Evolutionary conservation across 352 stramenopile genomes (phyloP), one percentile per base, ranked within the genome.

Genomic region (Phytopythium aichiense): DNA sequence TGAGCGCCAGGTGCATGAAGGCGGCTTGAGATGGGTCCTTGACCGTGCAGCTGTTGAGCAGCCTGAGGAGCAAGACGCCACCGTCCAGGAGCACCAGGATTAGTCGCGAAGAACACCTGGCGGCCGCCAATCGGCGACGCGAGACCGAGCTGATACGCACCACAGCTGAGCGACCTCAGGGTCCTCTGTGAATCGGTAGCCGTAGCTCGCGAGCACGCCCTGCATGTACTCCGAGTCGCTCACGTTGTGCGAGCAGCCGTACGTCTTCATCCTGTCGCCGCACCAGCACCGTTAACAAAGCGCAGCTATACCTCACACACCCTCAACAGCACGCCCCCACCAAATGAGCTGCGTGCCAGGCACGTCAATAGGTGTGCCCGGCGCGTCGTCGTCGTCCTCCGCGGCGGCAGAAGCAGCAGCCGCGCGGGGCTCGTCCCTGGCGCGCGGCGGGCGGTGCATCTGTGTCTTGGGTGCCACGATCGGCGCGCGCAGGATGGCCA

Each of bases 141-240:
- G 30, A 52, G 12, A 2, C 20, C 20, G 18, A 53, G 48, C 28
- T 11, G 18, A 28, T 23, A 51, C 60, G 40, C 56, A 76, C 88
- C 88, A 97, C 53, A 96, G 71, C 61, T 97, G 86, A 18, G 90
- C 90, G 18, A 80, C 72, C 42, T 94, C 75, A 9, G 80, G 61
- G 46, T 87, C 74, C 30, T 93, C 74, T 23, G 84, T 87, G 69
- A 97, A 89, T 5, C 69, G 77, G 65, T 97, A 98, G 48, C 92
- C 92, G 72, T 97, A 97, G 70, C 82, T 91, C 46, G 78, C 72
- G 31, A 98, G 71, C 60, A 96, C 72, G 48, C 92, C 92, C 60
- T 91, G 77, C 92, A 98, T 98, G 74, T 98, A 98, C 72, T 98
- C 92, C 57, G 81, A 91, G 73, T 98, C 92, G 65, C 78, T 93